Conservation (phyloP, 2,329 filamentous ascomycete genomes). For the Cercospora zeae-maydis region DNA sequence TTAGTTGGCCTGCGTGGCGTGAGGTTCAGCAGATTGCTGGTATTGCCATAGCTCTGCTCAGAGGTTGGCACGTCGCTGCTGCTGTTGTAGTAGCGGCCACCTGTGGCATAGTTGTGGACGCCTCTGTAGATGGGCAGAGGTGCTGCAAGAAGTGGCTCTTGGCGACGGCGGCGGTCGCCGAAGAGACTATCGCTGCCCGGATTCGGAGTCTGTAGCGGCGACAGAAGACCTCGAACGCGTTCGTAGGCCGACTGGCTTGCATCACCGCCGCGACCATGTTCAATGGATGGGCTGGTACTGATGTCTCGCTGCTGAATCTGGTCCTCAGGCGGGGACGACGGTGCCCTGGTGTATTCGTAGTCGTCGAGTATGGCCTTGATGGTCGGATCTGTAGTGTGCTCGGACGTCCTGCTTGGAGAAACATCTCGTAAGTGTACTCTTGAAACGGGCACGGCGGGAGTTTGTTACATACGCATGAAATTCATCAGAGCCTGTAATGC, state of each 20-base stretch:
- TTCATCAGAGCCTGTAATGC: constrained; percentile 23
- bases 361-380: constrained; percentile 27
- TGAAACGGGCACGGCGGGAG: constrained; percentile 27
- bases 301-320: neutral
- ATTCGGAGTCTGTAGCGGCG: constrained; percentile 12
- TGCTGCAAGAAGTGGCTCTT: constrained; percentile 17
- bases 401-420: constrained; percentile 29
- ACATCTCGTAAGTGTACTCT: constrained; percentile 37
- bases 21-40: constrained; percentile 29
- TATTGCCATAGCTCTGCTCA: constrained; percentile 34
- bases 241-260: neutral
- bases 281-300: constrained; percentile 15
- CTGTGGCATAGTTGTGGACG: neutral
- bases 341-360: constrained; percentile 30
- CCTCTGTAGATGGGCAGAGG: constrained; percentile 19
- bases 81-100: constrained; percentile 12
- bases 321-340: constrained; percentile 4
- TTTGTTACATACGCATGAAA: constrained; percentile 34
- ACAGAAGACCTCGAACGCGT: constrained; percentile 8
- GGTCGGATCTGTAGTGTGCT: constrained; percentile 26
- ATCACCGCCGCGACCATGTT: constrained; percentile 12
- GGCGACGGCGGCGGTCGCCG: neutral
- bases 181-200: neutral
- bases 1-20: constrained; percentile 12
- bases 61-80: constrained; percentile 30